phyloP scores from a whole-genome alignment of 169 alveolate genomes.

The Eimeria brunetti region DNA sequence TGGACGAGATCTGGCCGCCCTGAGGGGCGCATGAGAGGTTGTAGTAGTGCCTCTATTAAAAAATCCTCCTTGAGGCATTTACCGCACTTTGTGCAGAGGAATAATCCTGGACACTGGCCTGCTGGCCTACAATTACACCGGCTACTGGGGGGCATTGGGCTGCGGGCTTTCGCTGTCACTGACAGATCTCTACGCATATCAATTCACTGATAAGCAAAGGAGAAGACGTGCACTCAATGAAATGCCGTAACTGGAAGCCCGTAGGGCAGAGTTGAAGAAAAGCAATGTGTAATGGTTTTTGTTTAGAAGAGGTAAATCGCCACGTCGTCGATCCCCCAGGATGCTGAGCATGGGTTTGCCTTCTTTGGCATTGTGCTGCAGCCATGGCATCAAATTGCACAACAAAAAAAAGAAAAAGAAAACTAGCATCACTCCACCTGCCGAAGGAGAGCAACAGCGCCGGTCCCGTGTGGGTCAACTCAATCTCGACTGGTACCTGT shows the following conservation, averaged over 20 bases:
- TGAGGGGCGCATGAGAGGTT: neutral
- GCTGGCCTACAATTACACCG: neutral
- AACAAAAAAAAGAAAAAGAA: neutral
- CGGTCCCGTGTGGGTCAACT: slow-evolving; percentile 57
- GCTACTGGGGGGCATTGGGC: neutral
- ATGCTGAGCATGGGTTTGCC: slow-evolving; percentile 75
- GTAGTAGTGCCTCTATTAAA: neutral
- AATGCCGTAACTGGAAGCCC: neutral
- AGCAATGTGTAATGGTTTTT: neutral
- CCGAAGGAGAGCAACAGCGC: slow-evolving; percentile 57
- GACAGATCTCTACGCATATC: neutral
- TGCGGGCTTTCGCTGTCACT: neutral
- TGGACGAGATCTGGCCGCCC: neutral
- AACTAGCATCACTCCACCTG: neutral
- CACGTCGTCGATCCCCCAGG: slow-evolving; percentile 81
- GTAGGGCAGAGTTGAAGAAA: neutral
- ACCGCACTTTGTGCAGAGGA: neutral
- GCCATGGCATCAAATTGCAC: neutral
- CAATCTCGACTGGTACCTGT: slow-evolving; percentile 56
- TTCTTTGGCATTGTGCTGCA: slow-evolving; percentile 66
- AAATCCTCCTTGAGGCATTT: neutral
- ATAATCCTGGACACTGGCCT: neutral
- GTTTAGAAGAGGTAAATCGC: slow-evolving; percentile 62
- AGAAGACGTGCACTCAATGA: neutral
- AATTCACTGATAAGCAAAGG: neutral